phyloP scores from a whole-genome alignment of 805 yeast species.

The Starmerella bombicola region DNA sequence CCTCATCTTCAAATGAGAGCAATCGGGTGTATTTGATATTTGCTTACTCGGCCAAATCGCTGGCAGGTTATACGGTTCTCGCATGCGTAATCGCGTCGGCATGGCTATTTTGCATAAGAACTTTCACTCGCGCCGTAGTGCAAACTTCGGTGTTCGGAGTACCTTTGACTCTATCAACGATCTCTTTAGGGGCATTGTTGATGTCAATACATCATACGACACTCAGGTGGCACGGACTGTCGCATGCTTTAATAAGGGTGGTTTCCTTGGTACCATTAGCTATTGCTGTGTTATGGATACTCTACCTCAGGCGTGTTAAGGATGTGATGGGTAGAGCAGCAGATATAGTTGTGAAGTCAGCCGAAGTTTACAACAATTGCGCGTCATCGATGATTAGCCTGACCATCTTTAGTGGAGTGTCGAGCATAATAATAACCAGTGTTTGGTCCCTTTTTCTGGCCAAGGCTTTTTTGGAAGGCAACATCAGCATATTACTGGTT shows the following conservation, averaged over 20 bases:
- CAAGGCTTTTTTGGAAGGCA: conserved; percentile 27
- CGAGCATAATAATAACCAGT: conserved; percentile 27
- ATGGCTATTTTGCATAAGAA: conserved; percentile 21
- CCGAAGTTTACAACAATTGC: conserved; percentile 28
- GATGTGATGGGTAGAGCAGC: conserved; percentile 19
- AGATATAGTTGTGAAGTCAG: conserved; percentile 29
- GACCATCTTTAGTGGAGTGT: conserved; percentile 24
- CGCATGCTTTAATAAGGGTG: conserved; percentile 20
- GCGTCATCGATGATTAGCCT: conserved; percentile 25
- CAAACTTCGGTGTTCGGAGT: conserved; percentile 18
- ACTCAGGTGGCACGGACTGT: conserved; percentile 14
- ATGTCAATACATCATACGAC: conserved; percentile 15
- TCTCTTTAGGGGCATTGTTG: conserved; percentile 9
- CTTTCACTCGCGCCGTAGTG: conserved; percentile 18
- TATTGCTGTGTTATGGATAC: conserved; percentile 19
- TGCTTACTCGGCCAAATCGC: conserved; percentile 14
- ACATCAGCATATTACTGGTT: conserved; percentile 20
- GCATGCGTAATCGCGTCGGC: conserved; percentile 10
- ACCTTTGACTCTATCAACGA: conserved; percentile 13
- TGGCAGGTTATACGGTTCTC: conserved; percentile 13
- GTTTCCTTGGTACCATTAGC: conserved; percentile 17
- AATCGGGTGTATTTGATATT: conserved; percentile 18
- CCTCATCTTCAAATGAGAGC: conserved; percentile 10
- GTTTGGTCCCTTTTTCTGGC: conserved; percentile 30
- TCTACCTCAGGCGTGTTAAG: conserved; percentile 16